phyloP scores from a whole-genome alignment of 1,284 basidiomycete species.

The Ganoderma leucocontextum region DNA sequence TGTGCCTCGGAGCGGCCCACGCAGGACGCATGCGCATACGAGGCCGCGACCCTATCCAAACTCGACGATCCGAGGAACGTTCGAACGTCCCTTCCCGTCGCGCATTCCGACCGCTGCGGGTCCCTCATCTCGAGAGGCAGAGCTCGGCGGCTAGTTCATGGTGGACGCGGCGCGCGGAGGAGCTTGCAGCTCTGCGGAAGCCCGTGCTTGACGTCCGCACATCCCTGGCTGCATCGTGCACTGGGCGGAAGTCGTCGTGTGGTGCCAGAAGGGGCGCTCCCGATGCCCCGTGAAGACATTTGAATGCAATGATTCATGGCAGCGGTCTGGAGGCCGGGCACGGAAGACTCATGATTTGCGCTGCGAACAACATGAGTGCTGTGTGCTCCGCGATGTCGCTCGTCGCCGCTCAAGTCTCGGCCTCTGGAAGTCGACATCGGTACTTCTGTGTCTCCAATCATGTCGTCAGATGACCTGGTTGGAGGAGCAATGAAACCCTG shows the following conservation, averaged over 20 bases:
- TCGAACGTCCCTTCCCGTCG: conserved; percentile 17
- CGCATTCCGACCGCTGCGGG: conserved; percentile 17
- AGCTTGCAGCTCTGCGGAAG: conserved; percentile 11
- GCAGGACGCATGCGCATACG: background rate
- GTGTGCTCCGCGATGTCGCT: conserved; percentile 1
- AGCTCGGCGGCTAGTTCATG: background rate
- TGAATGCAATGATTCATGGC: conserved; percentile 18
- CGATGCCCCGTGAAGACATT: conserved; percentile 15
- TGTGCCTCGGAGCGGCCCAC: conserved; percentile 6
- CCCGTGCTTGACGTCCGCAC: conserved; percentile 16
- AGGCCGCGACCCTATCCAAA: conserved; percentile 7
- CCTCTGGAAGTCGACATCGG: background rate
- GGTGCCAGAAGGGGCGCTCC: conserved; percentile 16
- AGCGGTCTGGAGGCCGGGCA: background rate
- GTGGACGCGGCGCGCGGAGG: conserved; percentile 9
- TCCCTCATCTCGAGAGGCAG: conserved; percentile 18
- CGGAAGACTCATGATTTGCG: conserved; percentile 31
- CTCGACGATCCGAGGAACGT: conserved; percentile 33
- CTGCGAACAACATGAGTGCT: conserved; percentile 19
- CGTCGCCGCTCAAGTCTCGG: background rate
- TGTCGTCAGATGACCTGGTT: background rate
- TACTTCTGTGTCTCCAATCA: background rate
- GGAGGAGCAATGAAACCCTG: background rate
- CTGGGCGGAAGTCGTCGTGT: conserved; percentile 8
- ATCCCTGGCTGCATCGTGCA: conserved; percentile 12